A percentile compares a stretch with the other conserved stretches of the same genome.
Conservation (phyloP, 1,284 basidiomycete species). For the Fomitopsis betulina region DNA sequence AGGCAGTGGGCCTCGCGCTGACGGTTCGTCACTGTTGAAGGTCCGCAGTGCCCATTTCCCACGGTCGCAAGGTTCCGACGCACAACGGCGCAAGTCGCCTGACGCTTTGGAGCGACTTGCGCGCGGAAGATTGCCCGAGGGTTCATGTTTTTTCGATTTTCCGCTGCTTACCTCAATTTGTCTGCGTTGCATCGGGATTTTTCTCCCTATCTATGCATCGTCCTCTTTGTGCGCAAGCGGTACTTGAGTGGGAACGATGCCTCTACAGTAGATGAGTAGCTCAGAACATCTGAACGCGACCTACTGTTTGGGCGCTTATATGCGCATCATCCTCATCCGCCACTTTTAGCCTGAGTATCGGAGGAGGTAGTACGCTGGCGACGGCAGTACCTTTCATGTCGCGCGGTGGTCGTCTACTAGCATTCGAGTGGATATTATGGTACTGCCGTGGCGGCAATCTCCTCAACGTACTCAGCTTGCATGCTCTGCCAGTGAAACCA, state of each 20-base stretch:
- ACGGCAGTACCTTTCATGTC: no score
- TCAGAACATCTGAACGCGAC: background rate
- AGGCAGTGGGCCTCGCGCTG: constrained; percentile 17
- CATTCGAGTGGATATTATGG: no score
- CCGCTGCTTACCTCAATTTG: background rate
- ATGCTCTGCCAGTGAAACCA: no score
- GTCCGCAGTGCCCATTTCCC: constrained; percentile 29
- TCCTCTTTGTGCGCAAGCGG: no score
- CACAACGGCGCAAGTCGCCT: constrained; percentile 18
- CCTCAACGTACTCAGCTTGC: no score
- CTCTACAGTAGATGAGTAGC: no score
- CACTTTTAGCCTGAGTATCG: background rate
- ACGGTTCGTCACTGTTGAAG: constrained; percentile 23
- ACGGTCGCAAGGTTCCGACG: constrained; percentile 23
- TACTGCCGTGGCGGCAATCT: no score
- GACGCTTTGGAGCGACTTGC: constrained; percentile 21
- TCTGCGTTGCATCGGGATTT: background rate
- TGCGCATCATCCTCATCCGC: background rate
- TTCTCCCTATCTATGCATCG: background rate
- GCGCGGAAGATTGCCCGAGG: constrained; percentile 17
- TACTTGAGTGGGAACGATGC: no score
- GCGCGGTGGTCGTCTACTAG: no score
- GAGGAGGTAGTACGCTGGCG: background rate
- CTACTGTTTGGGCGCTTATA: background rate
- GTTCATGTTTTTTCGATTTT: constrained; percentile 6